A percentile compares a stretch with the other conserved stretches of the same genome.
Conservation (phyloP, 129 eudicot species). For the Flaveria trinervia region DNA sequence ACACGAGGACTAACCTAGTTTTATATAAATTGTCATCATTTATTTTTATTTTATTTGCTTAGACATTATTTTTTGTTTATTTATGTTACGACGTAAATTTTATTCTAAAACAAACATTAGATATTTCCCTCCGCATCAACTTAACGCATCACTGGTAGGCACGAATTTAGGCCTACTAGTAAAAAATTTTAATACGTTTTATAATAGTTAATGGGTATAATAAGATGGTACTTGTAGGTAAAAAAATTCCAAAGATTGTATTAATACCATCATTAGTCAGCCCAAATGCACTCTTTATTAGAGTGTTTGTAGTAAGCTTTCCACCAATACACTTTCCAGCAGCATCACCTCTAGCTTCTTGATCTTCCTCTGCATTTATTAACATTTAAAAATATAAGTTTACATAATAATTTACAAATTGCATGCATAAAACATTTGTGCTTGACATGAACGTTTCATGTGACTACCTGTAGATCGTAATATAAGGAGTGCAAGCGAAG, state of each 20-base stretch:
- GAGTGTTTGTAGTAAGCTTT: conserved; percentile 42
- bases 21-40: no score
- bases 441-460: not conserved
- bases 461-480: conserved; percentile 53
- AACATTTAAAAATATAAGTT: not conserved
- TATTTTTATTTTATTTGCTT: no score
- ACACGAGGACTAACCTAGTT: no score
- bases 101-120: not conserved
- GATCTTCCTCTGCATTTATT: conserved; percentile 58
- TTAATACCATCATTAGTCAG: conserved; percentile 65
- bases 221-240: no score
- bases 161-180: no score
- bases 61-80: no score
- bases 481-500: conserved; percentile 42
- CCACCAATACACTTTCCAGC: conserved; percentile 63
- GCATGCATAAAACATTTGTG: not conserved
- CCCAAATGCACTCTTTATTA: conserved; percentile 52
- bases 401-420: not conserved
- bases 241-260: no score
- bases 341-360: conserved; percentile 50
- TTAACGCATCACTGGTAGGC: no score
- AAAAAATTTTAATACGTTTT: no score
- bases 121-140: not conserved
- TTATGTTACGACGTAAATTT: not conserved
- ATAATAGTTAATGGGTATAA: no score